Base-by-base conservation (phyloP, 306 rosid species). In the Quercus berberidifolia region DNA sequence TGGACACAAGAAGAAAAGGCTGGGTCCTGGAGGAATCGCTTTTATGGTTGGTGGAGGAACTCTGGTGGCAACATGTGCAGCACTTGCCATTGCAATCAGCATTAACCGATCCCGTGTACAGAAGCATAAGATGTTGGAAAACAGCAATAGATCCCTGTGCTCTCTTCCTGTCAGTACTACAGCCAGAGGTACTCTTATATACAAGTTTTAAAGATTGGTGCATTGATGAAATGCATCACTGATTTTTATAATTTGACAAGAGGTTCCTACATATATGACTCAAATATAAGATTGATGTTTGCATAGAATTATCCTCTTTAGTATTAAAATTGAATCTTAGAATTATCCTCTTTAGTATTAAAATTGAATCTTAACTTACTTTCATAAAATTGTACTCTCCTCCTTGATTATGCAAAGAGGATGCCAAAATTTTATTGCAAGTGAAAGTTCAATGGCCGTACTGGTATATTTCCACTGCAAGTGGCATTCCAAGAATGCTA, bases 21-120 rank as follows among this genome's bases (percentile, higher is more conserved):
- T 89, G 80, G 88, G 92, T 70, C 86, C 85, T 15, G 98, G 96
- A 81, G 96, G 90, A 83, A 84, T 95, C 80, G 92, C 91, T 71
- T 87, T 93, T 72, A 46, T 85, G 75, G 86, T 90, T 81, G 97
- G 98, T 71, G 93, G 91, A 62, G 90, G 83, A 63, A 86, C 93
- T 69, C 86, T 96, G 77, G 69, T 93, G 71, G 90, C 76, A 38
- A 89, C 93, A 58, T 91, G 92, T 56, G 79, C 81, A 23, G 93
- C 89, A 2, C 87, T 93, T 76, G 81, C 87, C 84, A 58, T 91
- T 9, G 85, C 87, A 5, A 73, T 90, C 74, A 82, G 52, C 76
- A 63, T 87, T 83, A 93, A 86, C 41, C 85, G 70, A 72, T 78
- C 78, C 19, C 86, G 78, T 52, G 74, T 75, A 28, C 21, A 74